A percentile compares a stretch with the other conserved stretches of the same genome.
Evolutionary conservation across 1,139 yeast species (phyloP).

Genomic region (Arxiozyma heterogenica): DNA sequence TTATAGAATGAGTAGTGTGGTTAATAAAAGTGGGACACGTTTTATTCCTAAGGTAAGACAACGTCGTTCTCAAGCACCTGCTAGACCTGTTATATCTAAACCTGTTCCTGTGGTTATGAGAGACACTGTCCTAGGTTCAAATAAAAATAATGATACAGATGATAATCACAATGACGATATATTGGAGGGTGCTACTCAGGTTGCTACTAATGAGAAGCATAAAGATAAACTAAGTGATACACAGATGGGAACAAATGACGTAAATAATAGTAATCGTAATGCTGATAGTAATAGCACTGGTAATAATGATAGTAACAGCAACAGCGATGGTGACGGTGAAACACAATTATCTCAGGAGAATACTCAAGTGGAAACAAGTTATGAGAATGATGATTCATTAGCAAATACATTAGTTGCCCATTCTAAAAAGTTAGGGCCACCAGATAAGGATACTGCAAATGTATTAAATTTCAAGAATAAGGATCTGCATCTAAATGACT

Average conservation of each 20-base stretch:
- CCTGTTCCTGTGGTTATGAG: conserved; percentile 5
- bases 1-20: conserved; percentile 28
- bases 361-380: conserved; percentile 9
- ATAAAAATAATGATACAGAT: conserved; percentile 4
- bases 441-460: conserved; percentile 13
- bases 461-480: conserved; percentile 15
- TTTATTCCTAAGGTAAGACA: conserved; percentile 35
- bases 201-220: neutral
- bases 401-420: conserved; percentile 8
- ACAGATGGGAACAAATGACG: neutral
- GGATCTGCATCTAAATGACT: neutral
- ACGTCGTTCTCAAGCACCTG: conserved; percentile 27
- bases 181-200: conserved; percentile 8
- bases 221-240: neutral
- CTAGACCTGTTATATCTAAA: conserved; percentile 7
- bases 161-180: conserved; percentile 4
- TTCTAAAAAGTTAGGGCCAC: conserved; percentile 24
- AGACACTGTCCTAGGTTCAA: conserved; percentile 4
- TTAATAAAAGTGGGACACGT: conserved; percentile 35
- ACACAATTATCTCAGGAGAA: conserved; percentile 11
- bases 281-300: neutral
- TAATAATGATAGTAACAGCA: neutral
- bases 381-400: neutral
- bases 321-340: neutral
- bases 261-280: neutral